A percentile compares a stretch with the other conserved stretches of the same genome.
These are phyloP conservation scores for Fusarium sp. DNA, from an alignment of 2,329 filamentous ascomycete species.

Conservation along the genomic window DNA sequence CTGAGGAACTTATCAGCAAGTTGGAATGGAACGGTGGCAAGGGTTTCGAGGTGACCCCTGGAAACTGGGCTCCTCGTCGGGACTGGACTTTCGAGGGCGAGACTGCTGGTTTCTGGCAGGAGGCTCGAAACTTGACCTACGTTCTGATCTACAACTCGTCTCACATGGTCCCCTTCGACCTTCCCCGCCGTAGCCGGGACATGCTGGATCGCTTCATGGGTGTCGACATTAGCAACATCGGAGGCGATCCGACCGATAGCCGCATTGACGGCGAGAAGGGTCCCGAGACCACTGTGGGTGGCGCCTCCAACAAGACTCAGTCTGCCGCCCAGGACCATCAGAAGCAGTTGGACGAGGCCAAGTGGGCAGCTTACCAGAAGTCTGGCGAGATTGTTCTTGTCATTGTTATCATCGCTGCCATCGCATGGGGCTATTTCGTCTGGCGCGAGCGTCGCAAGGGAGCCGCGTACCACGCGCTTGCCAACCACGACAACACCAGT, in stretches of 20 bases:
- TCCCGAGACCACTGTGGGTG: conserved; percentile 80
- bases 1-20: conserved; percentile 89
- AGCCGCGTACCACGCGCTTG: conserved; percentile 65
- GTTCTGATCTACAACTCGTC: conserved; percentile 95
- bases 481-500: conserved; percentile 52
- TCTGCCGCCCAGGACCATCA: conserved; percentile 66
- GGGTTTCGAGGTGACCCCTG: conserved; percentile 88
- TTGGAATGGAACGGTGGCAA: conserved; percentile 92
- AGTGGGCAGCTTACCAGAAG: conserved; percentile 89
- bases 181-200: conserved; percentile 85
- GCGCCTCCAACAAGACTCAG: conserved; percentile 70
- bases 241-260: conserved; percentile 81
- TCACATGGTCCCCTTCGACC: conserved; percentile 98
- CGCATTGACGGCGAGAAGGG: conserved; percentile 88
- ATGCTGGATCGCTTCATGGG: conserved; percentile 98
- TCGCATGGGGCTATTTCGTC: conserved; percentile 79
- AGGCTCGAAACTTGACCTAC: conserved; percentile 95
- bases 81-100: conserved; percentile 96
- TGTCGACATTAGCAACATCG: conserved; percentile 90
- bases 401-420: conserved; percentile 80
- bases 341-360: conserved; percentile 81
- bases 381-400: conserved; percentile 88
- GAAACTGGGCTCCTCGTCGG: conserved; percentile 89
- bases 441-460: conserved; percentile 71
- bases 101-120: conserved; percentile 90